Conservation (phyloP, 176 grass and related monocot genomes). For the Tillandsia fasciculata region DNA sequence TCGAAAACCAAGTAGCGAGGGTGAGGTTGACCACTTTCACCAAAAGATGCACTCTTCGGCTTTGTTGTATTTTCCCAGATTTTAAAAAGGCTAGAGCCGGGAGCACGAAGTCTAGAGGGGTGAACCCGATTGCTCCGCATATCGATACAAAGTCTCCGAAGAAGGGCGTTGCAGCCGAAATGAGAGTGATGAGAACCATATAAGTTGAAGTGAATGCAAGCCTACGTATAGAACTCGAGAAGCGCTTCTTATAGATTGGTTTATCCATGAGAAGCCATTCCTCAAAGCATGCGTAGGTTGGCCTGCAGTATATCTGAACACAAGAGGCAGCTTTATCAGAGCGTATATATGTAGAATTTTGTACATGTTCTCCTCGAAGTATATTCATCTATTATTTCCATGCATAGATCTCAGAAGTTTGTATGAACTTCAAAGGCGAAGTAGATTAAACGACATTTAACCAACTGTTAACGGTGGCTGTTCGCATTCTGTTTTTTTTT, state of each 20-base stretch:
- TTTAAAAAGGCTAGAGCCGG: slow-evolving; percentile 47
- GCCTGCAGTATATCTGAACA: slow-evolving; percentile 71
- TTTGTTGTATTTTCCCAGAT: slow-evolving; percentile 31
- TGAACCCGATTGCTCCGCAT: slow-evolving; percentile 71
- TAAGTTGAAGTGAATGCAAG: slow-evolving; percentile 46
- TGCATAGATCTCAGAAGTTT: no score
- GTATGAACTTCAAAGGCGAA: no score
- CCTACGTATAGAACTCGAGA: slow-evolving; percentile 19
- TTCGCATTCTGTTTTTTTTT: no score
- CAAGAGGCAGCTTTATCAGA: background rate
- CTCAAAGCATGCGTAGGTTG: slow-evolving; percentile 48
- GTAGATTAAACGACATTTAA: no score
- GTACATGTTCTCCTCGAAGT: no score
- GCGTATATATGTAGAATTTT: no score
- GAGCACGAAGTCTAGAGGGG: slow-evolving; percentile 72
- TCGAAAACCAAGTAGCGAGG: slow-evolving; percentile 29
- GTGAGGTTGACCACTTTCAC: slow-evolving; percentile 22
- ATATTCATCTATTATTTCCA: no score
- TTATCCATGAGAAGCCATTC: slow-evolving; percentile 12
- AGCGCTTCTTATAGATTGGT: slow-evolving; percentile 1
- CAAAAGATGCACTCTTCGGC: slow-evolving; percentile 3
- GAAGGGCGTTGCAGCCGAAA: slow-evolving; percentile 58
- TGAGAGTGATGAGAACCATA: slow-evolving; percentile 37
- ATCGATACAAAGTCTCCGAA: slow-evolving; percentile 80
- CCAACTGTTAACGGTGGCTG: no score